Conservation (phyloP, 306 rosid species). For the Rosa chinensis region DNA sequence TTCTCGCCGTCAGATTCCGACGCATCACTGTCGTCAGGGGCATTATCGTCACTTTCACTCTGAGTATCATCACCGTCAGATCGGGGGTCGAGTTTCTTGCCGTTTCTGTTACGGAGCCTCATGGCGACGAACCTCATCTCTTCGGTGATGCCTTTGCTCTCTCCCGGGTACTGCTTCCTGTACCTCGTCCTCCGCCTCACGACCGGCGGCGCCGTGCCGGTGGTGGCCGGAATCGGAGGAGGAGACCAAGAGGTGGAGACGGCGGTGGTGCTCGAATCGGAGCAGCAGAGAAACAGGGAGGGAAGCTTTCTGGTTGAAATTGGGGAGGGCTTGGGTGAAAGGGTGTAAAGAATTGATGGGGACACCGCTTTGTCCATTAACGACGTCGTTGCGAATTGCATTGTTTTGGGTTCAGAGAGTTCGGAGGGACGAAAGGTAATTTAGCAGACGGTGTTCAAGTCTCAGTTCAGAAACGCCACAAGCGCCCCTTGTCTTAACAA, state of each 20-base stretch:
- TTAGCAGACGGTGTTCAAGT: background rate
- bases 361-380: conserved; percentile 33
- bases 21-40: background rate
- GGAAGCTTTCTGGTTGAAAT: conserved; percentile 5
- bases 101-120: conserved; percentile 61
- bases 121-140: conserved; percentile 95
- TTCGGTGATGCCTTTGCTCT: conserved; percentile 76
- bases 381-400: conserved; percentile 31
- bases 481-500: too few relatives aligned
- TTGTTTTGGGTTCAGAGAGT: background rate
- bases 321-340: conserved; percentile 10
- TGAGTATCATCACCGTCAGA: conserved; percentile 3
- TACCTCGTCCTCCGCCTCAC: conserved; percentile 51
- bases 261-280: background rate
- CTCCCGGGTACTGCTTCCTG: conserved; percentile 76
- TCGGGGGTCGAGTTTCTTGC: conserved; percentile 28
- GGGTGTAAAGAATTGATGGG: conserved; percentile 3
- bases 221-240: background rate
- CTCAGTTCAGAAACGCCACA: too few relatives aligned
- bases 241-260: background rate
- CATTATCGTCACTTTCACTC: background rate
- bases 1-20: conserved; percentile 23
- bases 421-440: background rate
- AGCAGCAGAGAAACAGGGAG: background rate
- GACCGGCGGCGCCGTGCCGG: conserved; percentile 27